Conservation (phyloP, 805 yeast genomes). For the Maudiozyma turicensis region DNA sequence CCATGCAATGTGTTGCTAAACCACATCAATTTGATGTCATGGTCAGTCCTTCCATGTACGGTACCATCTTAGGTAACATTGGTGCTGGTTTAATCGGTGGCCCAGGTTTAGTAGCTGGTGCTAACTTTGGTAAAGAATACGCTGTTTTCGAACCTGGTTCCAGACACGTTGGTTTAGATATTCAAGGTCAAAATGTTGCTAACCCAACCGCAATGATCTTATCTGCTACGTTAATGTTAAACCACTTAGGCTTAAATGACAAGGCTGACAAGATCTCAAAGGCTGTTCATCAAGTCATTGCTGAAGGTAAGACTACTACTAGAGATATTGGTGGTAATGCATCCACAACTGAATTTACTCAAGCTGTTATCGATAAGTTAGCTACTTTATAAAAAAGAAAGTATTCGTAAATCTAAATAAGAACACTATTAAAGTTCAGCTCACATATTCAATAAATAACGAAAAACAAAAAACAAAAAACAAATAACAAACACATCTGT, state of each 20-base stretch:
- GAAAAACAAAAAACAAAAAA: not conserved
- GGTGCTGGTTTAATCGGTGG: conserved; percentile 95
- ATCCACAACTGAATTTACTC: conserved; percentile 89
- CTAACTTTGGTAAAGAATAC: conserved; percentile 93
- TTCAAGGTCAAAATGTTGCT: conserved; percentile 88
- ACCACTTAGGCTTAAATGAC: conserved; percentile 84
- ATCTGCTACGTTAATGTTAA: conserved; percentile 82
- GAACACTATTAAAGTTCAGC: not conserved
- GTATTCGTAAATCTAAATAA: no score
- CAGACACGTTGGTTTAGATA: conserved; percentile 97
- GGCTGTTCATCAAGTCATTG: conserved; percentile 84
- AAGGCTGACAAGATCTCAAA: conserved; percentile 78
- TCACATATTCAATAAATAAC: not conserved
- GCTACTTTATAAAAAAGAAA: conserved; percentile 3
- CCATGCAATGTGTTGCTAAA: conserved; percentile 97
- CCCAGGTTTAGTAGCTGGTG: conserved; percentile 98
- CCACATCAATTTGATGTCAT: conserved; percentile 97
- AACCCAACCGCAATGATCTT: conserved; percentile 97
- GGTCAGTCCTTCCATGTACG: conserved; percentile 97
- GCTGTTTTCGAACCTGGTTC: conserved; percentile 99
- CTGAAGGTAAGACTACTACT: conserved; percentile 79
- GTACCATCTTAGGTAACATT: conserved; percentile 92
- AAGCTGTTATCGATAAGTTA: conserved; percentile 73
- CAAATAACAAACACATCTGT: no score
- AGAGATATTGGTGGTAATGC: conserved; percentile 86